phyloP scores from a whole-genome alignment of 495 filamentous ascomycete species.

The Podospora comata region DNA sequence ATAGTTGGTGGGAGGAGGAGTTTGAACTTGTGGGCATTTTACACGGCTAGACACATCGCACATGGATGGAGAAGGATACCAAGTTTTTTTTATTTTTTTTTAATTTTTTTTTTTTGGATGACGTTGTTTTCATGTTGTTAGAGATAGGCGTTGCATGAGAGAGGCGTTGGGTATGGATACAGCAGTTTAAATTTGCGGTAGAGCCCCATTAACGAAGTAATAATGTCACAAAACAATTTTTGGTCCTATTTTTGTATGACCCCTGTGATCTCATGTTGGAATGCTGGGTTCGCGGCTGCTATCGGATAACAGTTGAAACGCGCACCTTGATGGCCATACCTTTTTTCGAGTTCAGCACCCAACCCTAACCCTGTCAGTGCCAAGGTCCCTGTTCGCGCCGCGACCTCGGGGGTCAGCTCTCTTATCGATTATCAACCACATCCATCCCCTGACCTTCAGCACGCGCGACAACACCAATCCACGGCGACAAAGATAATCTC shows the following conservation, averaged over 20 bases:
- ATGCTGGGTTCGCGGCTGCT: too few species aligned
- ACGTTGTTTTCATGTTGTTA: background rate
- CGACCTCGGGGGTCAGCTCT: background rate
- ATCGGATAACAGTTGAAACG: background rate
- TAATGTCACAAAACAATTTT: background rate
- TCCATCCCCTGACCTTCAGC: background rate
- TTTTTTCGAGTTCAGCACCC: background rate
- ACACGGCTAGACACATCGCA: background rate
- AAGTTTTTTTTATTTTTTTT: background rate
- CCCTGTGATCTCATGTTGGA: too few species aligned
- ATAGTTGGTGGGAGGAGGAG: background rate
- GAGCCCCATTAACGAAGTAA: background rate
- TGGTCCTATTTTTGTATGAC: too few species aligned
- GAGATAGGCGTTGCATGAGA: background rate
- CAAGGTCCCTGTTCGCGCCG: background rate
- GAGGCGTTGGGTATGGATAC: background rate
- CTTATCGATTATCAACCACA: background rate
- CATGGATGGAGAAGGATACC: constrained; percentile 6
- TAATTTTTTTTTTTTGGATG: background rate
- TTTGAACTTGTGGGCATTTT: constrained; percentile 1
- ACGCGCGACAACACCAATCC: constrained; percentile 2
- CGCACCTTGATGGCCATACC: background rate
- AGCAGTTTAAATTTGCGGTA: background rate
- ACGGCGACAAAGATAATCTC: background rate
- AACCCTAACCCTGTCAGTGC: background rate